Percentiles rank a stretch among this genome's conserved stretches.
Evolutionary conservation across 2,329 filamentous ascomycete genomes (phyloP).

Genomic region (Cladosporium oxysporum): DNA sequence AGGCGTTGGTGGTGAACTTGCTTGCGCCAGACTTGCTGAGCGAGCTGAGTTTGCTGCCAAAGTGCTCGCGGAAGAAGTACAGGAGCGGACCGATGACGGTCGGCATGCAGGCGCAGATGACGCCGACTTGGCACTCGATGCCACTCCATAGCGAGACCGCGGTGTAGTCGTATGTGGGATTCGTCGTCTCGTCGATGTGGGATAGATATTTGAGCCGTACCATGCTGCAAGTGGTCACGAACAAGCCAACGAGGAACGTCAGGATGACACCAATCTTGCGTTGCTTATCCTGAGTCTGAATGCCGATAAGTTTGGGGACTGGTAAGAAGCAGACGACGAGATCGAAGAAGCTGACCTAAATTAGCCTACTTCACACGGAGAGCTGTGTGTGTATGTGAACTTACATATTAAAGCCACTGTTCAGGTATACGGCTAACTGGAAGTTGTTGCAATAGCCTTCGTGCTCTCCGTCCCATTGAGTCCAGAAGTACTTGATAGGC

Average conservation of each 20-base stretch:
- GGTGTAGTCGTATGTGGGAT: slow-evolving; percentile 28
- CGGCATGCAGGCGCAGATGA: slow-evolving; percentile 30
- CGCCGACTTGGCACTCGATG: slow-evolving; percentile 27
- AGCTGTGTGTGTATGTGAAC: too few relatives aligned
- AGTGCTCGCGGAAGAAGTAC: slow-evolving; percentile 1
- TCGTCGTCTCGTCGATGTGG: slow-evolving; percentile 20
- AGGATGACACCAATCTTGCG: background rate
- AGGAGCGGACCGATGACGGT: slow-evolving; percentile 12
- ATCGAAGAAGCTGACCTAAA: background rate
- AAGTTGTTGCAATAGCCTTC: slow-evolving; percentile 4
- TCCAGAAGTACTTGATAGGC: slow-evolving; percentile 4
- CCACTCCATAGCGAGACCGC: slow-evolving; percentile 26
- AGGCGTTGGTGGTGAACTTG: background rate
- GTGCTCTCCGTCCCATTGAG: slow-evolving; percentile 10
- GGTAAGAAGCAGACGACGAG: background rate
- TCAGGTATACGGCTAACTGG: background rate
- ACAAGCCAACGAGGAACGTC: slow-evolving; percentile 23
- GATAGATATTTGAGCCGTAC: slow-evolving; percentile 23
- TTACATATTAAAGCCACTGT: background rate
- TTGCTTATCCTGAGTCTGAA: slow-evolving; percentile 1
- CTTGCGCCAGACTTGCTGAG: slow-evolving; percentile 11
- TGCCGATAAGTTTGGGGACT: background rate
- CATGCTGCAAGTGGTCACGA: slow-evolving; percentile 27
- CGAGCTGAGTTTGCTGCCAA: slow-evolving; percentile 8
- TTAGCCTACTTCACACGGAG: background rate